Percentiles rank a stretch among this genome's conserved stretches.
These are phyloP conservation scores for Lipomyces japonicus DNA, from an alignment of 805 yeast genomes.

Conservation along the genomic window DNA sequence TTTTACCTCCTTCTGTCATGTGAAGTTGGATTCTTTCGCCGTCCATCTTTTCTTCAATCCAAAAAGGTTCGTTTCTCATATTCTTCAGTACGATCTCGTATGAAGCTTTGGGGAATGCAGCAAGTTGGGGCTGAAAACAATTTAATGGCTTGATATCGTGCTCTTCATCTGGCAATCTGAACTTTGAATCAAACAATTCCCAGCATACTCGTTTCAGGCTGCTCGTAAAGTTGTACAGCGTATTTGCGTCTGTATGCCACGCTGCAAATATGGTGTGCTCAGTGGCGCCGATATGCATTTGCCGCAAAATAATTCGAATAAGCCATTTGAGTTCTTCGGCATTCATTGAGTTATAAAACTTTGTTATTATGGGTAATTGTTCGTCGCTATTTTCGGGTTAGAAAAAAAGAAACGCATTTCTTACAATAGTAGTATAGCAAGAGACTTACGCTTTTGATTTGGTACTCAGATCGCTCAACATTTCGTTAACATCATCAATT, in stretches of 20 bases:
- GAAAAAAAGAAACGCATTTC: not conserved
- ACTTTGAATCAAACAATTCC: slow-evolving; percentile 50
- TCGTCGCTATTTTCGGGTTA: slow-evolving; percentile 31
- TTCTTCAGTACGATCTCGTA: slow-evolving; percentile 47
- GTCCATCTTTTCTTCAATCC: slow-evolving; percentile 86
- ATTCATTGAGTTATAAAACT: slow-evolving; percentile 53
- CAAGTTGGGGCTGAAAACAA: slow-evolving; percentile 75
- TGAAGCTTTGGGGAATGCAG: slow-evolving; percentile 51
- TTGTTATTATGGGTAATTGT: slow-evolving; percentile 46
- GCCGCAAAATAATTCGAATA: slow-evolving; percentile 58
- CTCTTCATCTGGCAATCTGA: slow-evolving; percentile 44
- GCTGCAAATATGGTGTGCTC: slow-evolving; percentile 53
- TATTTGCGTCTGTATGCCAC: slow-evolving; percentile 80
- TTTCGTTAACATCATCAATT: slow-evolving; percentile 49
- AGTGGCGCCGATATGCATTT: slow-evolving; percentile 48
- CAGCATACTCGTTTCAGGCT: slow-evolving; percentile 59
- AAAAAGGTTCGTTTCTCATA: slow-evolving; percentile 45
- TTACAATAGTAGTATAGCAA: not conserved
- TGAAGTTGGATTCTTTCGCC: slow-evolving; percentile 88
- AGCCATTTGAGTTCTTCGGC: slow-evolving; percentile 65
- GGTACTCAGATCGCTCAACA: slow-evolving; percentile 46
- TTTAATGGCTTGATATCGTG: slow-evolving; percentile 45
- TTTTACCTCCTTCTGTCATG: slow-evolving; percentile 46
- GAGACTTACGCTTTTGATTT: slow-evolving; percentile 26
- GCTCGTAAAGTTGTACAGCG: slow-evolving; percentile 60